Evolutionary conservation across 2,329 filamentous ascomycete genomes (phyloP).

Genomic region (Didymella exigua): DNA sequence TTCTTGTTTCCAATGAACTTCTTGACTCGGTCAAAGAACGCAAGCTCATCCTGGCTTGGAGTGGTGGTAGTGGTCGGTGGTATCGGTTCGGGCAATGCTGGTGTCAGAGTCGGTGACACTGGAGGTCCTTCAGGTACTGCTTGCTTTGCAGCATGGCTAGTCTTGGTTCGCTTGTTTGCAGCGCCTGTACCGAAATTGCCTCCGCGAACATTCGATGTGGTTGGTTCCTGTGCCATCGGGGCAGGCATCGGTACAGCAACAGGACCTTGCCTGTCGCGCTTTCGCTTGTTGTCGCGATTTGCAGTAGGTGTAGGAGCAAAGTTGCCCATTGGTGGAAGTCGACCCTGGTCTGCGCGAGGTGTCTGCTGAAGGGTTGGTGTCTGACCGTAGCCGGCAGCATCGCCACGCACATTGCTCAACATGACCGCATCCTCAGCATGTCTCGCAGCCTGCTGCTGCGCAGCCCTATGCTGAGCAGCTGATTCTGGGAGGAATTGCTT

Average conservation of each 20-base stretch:
- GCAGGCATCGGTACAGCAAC: constrained; percentile 46
- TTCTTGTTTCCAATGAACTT: constrained; percentile 94
- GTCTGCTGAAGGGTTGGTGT: constrained; percentile 56
- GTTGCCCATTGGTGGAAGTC: constrained; percentile 89
- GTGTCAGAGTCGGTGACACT: constrained; percentile 85
- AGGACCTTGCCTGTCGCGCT: constrained; percentile 69
- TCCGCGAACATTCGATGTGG: constrained; percentile 41
- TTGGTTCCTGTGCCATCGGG: constrained; percentile 40
- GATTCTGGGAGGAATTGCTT: constrained; percentile 98
- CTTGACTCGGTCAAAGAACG: constrained; percentile 95
- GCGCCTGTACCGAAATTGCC: constrained; percentile 35
- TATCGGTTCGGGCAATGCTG: constrained; percentile 84
- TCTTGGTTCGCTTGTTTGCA: constrained; percentile 69
- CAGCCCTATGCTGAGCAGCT: constrained; percentile 61
- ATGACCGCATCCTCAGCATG: constrained; percentile 71
- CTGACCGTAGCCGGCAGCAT: constrained; percentile 54
- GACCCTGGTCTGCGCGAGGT: constrained; percentile 51
- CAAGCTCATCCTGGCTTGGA: constrained; percentile 83
- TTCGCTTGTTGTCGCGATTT: constrained; percentile 84
- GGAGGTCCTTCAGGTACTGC: constrained; percentile 63
- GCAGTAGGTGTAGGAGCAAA: constrained; percentile 86
- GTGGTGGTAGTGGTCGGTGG: constrained; percentile 74
- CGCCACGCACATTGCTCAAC: constrained; percentile 68
- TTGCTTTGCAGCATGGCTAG: constrained; percentile 66
- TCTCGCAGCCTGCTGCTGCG: constrained; percentile 64